phyloP scores from a whole-genome alignment of 441 rosid species.

The Francoa sonchifolia region DNA sequence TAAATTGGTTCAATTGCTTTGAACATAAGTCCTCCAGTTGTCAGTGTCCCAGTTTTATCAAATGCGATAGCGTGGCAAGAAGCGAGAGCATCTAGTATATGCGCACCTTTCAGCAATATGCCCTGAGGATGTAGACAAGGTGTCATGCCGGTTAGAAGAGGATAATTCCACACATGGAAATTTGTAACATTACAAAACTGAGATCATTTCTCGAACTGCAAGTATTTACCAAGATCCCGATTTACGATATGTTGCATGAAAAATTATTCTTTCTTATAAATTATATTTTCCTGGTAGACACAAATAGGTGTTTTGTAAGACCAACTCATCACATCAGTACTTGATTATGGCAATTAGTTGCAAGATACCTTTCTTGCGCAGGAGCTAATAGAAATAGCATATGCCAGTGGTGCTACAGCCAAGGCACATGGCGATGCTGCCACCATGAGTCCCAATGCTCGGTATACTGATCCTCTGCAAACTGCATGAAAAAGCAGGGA shows the following conservation, averaged over 20 bases:
- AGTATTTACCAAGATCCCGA: too few relatives aligned
- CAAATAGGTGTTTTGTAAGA: neutral
- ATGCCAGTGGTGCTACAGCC: conserved; percentile 97
- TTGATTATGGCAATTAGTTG: conserved; percentile 3
- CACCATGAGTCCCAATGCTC: conserved; percentile 94
- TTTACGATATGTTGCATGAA: too few relatives aligned
- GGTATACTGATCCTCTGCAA: conserved; percentile 89
- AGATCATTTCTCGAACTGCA: too few relatives aligned
- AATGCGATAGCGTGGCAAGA: conserved; percentile 80
- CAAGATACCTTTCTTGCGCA: conserved; percentile 78
- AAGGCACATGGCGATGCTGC: conserved; percentile 97
- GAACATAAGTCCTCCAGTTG: conserved; percentile 82
- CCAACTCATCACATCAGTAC: conserved; percentile 3
- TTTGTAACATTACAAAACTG: too few relatives aligned
- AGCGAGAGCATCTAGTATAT: conserved; percentile 82
- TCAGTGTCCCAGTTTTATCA: conserved; percentile 93
- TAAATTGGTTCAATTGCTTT: conserved; percentile 87
- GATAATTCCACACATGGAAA: neutral
- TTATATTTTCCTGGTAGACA: too few relatives aligned
- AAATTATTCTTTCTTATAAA: too few relatives aligned
- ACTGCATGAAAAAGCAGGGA: conserved; percentile 23
- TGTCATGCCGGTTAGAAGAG: conserved; percentile 10
- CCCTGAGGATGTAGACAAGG: conserved; percentile 39
- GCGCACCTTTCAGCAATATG: conserved; percentile 84
- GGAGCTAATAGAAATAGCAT: conserved; percentile 89